These are phyloP conservation scores for Arxiozyma slooffiae DNA, from an alignment of 1,139 yeast species.

Conservation along the genomic window DNA sequence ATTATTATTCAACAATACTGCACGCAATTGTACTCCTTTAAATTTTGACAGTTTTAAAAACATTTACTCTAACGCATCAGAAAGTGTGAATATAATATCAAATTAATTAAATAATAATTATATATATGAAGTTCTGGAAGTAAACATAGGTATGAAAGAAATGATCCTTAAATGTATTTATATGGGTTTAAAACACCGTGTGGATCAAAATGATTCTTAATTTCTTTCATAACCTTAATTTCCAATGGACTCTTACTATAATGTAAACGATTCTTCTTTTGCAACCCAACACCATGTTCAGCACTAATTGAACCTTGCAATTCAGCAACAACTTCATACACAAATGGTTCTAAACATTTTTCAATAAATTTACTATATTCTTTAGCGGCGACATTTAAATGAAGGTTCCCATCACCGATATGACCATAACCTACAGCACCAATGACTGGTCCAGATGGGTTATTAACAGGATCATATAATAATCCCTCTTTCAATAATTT, in stretches of 20 bases:
- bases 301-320: conserved; percentile 85
- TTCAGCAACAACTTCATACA: conserved; percentile 78
- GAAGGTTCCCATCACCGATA: conserved; percentile 92
- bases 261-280: conserved; percentile 78
- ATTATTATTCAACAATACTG: neutral
- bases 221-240: conserved; percentile 59
- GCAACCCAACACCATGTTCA: conserved; percentile 95
- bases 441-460: conserved; percentile 49
- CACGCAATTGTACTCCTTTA: conserved; percentile 55
- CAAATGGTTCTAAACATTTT: conserved; percentile 76
- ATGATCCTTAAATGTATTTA: conserved; percentile 46
- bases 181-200: conserved; percentile 86
- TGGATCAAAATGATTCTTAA: conserved; percentile 80
- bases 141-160: neutral
- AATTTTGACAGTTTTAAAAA: conserved; percentile 59
- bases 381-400: conserved; percentile 84
- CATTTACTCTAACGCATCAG: conserved; percentile 44
- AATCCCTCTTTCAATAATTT: conserved; percentile 49
- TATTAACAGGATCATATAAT: conserved; percentile 44
- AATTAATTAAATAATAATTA: conserved; percentile 13
- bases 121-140: neutral
- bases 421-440: conserved; percentile 93
- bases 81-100: conserved; percentile 30
- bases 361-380: conserved; percentile 70
- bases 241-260: conserved; percentile 69